A percentile compares a stretch with the other conserved stretches of the same genome.
These are phyloP conservation scores for Lachancea cidri DNA, from an alignment of 805 yeast genomes.

Conservation along the genomic window DNA sequence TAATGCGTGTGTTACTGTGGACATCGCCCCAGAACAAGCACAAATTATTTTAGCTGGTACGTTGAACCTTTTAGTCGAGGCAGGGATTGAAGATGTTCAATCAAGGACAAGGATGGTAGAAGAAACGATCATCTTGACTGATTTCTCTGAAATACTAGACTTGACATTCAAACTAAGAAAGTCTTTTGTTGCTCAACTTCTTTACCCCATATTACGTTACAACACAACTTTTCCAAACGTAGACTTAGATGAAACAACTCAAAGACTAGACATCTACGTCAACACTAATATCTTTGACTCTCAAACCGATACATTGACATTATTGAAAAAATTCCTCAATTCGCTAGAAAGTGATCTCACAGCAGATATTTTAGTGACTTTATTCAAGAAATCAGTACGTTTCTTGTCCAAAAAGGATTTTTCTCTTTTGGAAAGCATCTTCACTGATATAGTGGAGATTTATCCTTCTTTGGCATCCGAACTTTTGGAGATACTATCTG, in stretches of 20 bases:
- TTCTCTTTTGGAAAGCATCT: constrained; percentile 42
- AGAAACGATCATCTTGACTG: constrained; percentile 21
- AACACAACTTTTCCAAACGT: constrained; percentile 4
- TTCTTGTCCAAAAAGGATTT: constrained; percentile 23
- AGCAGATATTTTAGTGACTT: constrained; percentile 8
- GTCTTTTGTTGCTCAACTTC: constrained; percentile 17
- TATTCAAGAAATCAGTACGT: constrained; percentile 21
- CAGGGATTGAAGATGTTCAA: neutral
- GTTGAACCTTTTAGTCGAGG: constrained; percentile 11
- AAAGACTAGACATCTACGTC: constrained; percentile 9
- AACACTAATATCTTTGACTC: constrained; percentile 15
- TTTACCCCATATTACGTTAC: constrained; percentile 22
- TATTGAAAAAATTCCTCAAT: constrained; percentile 20
- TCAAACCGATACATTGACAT: constrained; percentile 13
- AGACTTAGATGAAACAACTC: neutral
- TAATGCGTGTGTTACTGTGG: constrained; percentile 24
- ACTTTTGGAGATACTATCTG: constrained; percentile 43
- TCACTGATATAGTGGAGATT: constrained; percentile 36
- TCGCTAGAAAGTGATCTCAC: constrained; percentile 9
- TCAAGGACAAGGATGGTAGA: constrained; percentile 11
- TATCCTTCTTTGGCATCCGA: constrained; percentile 39
- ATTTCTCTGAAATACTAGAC: constrained; percentile 15
- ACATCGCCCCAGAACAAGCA: constrained; percentile 22
- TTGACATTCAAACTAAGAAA: constrained; percentile 17
- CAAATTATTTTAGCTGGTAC: constrained; percentile 19